phyloP scores from a whole-genome alignment of 2,329 filamentous ascomycete species.

The Gaeumannomyces sp. region DNA sequence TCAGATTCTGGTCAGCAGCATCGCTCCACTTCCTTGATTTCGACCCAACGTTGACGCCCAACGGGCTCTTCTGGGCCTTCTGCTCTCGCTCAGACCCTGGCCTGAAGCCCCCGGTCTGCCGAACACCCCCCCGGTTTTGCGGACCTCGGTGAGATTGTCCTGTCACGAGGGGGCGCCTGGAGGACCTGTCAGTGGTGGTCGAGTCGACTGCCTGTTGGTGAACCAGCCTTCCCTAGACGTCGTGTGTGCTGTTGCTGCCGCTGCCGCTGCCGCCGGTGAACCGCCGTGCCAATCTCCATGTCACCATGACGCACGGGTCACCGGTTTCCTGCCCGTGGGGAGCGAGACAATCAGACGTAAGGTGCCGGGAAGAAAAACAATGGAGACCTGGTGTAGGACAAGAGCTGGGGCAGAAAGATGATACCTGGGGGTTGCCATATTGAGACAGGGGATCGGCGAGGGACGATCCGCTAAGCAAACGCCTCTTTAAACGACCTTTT shows the following conservation, averaged over 20 bases:
- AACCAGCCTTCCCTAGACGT: background rate
- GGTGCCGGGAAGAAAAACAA: no score
- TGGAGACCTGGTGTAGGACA: background rate
- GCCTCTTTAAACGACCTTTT: background rate
- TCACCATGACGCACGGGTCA: no score
- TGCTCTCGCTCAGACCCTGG: background rate
- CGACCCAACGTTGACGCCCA: background rate
- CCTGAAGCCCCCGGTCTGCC: conserved; percentile 1
- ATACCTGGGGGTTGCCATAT: background rate
- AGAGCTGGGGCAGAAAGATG: background rate
- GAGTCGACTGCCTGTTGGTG: background rate
- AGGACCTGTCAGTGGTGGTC: background rate
- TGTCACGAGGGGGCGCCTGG: background rate
- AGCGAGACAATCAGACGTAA: no score
- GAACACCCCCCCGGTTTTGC: background rate
- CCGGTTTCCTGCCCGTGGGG: background rate
- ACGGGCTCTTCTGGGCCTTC: background rate
- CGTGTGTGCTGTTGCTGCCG: no score
- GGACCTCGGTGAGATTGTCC: background rate
- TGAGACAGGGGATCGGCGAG: background rate
- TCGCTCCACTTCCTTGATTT: background rate
- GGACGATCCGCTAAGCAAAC: background rate
- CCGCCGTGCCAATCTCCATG: background rate
- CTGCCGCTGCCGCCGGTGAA: background rate
- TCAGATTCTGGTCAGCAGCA: background rate